phyloP scores from a whole-genome alignment of 257 asterid genomes.

The Linaria vulgaris region DNA sequence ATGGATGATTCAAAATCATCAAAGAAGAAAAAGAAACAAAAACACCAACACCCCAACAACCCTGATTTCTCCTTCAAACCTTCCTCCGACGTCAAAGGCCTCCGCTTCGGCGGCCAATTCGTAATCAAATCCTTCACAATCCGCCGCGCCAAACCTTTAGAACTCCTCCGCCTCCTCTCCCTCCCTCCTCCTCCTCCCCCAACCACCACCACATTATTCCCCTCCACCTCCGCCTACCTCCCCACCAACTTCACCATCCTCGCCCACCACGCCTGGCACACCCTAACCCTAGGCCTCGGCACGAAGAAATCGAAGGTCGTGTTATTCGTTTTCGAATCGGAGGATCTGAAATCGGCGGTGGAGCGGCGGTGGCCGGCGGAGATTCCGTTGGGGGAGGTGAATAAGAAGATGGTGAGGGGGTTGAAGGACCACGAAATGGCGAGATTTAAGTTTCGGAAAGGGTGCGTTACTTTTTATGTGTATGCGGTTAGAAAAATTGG shows the following conservation, averaged over 20 bases:
- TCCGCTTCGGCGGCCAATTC: slow-evolving; percentile 93
- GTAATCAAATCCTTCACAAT: slow-evolving; percentile 88
- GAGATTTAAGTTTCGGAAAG: slow-evolving; percentile 86
- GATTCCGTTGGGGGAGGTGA: slow-evolving; percentile 92
- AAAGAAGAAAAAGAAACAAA: slow-evolving; percentile 64
- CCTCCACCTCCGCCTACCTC: slow-evolving; percentile 75
- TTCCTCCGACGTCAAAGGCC: slow-evolving; percentile 74
- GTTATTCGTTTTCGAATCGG: slow-evolving; percentile 84
- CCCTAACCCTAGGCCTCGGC: slow-evolving; percentile 86
- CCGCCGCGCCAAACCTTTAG: slow-evolving; percentile 73
- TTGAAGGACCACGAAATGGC: slow-evolving; percentile 75
- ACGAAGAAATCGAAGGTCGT: slow-evolving; percentile 85
- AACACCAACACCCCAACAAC: slow-evolving; percentile 77
- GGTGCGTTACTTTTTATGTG: slow-evolving; percentile 83
- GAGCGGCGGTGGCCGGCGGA: slow-evolving; percentile 82
- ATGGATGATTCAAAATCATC: background rate
- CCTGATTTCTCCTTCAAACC: slow-evolving; percentile 57
- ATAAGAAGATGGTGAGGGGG: slow-evolving; percentile 71
- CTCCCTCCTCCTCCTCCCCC: slow-evolving; percentile 66
- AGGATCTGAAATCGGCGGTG: slow-evolving; percentile 48
- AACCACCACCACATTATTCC: slow-evolving; percentile 31
- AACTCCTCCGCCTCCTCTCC: slow-evolving; percentile 75
- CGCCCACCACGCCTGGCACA: slow-evolving; percentile 99
- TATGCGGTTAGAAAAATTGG: slow-evolving; percentile 72
- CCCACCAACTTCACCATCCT: slow-evolving; percentile 96